Percentiles rank a stretch among this genome's conserved stretches.
phyloP scores from a whole-genome alignment of 2,329 filamentous ascomycete genomes.

The Alternaria burnsii region DNA sequence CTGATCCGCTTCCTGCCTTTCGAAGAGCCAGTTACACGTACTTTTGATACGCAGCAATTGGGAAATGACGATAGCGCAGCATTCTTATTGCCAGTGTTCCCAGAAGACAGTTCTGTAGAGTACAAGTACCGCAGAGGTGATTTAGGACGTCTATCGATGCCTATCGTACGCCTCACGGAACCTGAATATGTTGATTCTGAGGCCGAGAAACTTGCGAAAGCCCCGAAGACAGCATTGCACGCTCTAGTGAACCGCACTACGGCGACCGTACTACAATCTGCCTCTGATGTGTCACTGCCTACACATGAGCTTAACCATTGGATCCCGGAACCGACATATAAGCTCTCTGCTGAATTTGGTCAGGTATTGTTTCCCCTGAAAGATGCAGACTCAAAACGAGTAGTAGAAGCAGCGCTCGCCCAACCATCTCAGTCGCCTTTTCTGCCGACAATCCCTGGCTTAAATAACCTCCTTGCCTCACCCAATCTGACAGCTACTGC shows the following conservation, averaged over 20 bases:
- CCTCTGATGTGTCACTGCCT: background rate
- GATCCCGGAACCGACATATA: slow-evolving; percentile 23
- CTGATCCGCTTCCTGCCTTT: slow-evolving; percentile 41
- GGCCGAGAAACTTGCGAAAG: slow-evolving; percentile 1
- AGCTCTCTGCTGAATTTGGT: slow-evolving; percentile 34
- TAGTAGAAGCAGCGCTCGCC: background rate
- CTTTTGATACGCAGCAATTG: slow-evolving; percentile 31
- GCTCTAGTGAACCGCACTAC: slow-evolving; percentile 8
- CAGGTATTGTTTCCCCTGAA: slow-evolving; percentile 34
- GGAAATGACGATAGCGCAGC: slow-evolving; percentile 18
- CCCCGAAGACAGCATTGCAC: background rate
- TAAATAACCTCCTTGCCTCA: slow-evolving; percentile 32
- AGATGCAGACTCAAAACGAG: slow-evolving; percentile 3
- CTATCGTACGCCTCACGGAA: slow-evolving; percentile 15
- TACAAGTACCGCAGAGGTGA: slow-evolving; percentile 28
- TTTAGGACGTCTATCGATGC: slow-evolving; percentile 41
- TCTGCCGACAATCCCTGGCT: slow-evolving; percentile 29
- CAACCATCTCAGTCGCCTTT: slow-evolving; percentile 23
- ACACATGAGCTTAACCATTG: slow-evolving; percentile 22
- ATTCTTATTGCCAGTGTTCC: slow-evolving; percentile 28
- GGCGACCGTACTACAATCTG: slow-evolving; percentile 2
- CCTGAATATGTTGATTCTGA: background rate
- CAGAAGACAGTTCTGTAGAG: slow-evolving; percentile 32
- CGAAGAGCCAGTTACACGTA: slow-evolving; percentile 17
- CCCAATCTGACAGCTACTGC: slow-evolving; percentile 16